Evolutionary conservation across 1,284 basidiomycete genomes (phyloP), one percentile per base, ranked within the genome.

Genomic region (Cerioporus squamosus): DNA sequence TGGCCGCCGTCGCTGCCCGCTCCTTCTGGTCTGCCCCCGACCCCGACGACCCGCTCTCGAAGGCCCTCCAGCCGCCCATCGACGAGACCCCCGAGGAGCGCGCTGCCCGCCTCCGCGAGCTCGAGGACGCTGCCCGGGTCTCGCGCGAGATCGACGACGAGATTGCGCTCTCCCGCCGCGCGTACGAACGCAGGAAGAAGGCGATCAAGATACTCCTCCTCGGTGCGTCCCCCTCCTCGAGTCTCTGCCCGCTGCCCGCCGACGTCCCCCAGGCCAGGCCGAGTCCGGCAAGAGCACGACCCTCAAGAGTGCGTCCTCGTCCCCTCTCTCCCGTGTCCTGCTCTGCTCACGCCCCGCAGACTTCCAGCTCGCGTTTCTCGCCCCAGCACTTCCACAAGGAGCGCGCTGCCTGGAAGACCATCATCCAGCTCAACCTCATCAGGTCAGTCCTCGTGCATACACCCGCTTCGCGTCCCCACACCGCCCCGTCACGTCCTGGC

Each of bases 221-320:
- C 44, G 88, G 88, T 85, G 52, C 64, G 78, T 69, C 24, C 52
- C n/a, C 12, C 39, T 33, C 23, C 50, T 53, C 33, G 7, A n/a
- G n/a, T 33, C 33, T n/a, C 31, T 15, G 31, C 15, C 24, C 36
- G 18, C 38, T 18, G 18, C 40, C 38, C 49, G 47, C 44, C 38
- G 44, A 17, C 26, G 17, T 29, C 40, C 18, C 12, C n/a, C 64
- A 87, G 86, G 86, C 31, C 86, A 88, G 71, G 82, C 85, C 5
- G 85, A 87, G 74, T 87, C 85, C 1, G 87, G 87, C 53, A 89
- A 89, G 76, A 88, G 86, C 53, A 86, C 87, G 9, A 81, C 87
- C 17, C 70, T 89, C 52, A 85, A 87, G 73, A 88, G 87, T 88
- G 46, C 40, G 67, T 70, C 12, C n/a, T 29, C 38, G 12, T 14